Evolutionary conservation across 176 grass and related monocot genomes (phyloP).

Genomic region (Poa pratensis): DNA sequence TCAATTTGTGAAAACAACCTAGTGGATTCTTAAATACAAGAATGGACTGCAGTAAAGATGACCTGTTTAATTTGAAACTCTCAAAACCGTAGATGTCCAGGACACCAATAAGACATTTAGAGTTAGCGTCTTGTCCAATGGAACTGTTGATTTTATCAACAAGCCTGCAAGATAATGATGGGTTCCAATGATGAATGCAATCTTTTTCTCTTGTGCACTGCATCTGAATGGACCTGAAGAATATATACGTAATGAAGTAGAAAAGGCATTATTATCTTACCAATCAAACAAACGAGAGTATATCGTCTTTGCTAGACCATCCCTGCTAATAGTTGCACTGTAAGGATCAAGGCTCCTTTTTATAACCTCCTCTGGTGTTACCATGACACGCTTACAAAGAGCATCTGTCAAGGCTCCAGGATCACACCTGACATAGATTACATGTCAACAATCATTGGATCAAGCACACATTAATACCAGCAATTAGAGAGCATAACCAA

Average conservation of each 20-base stretch:
- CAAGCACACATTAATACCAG: constrained; percentile 26
- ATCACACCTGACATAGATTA: constrained; percentile 79
- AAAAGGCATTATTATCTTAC: constrained; percentile 58
- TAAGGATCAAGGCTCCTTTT: constrained; percentile 96
- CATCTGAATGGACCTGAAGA: constrained; percentile 13
- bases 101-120: constrained; percentile 95
- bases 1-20: constrained; percentile 24
- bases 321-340: constrained; percentile 89
- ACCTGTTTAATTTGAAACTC: constrained; percentile 98
- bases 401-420: constrained; percentile 87
- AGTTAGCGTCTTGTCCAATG: constrained; percentile 91
- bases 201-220: not conserved
- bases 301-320: constrained; percentile 96
- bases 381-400: constrained; percentile 95
- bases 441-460: constrained; percentile 37
- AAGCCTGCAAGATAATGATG: constrained; percentile 63
- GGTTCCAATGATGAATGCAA: constrained; percentile 3
- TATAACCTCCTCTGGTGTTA: constrained; percentile 98
- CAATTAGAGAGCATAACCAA: constrained; percentile 40
- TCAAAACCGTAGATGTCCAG: constrained; percentile 99
- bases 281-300: constrained; percentile 99
- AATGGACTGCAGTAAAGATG: constrained; percentile 15
- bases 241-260: constrained; percentile 42
- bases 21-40: constrained; percentile 21
- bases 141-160: constrained; percentile 98